Percentiles rank a stretch among this genome's conserved stretches.
Evolutionary conservation across 2,329 filamentous ascomycete species (phyloP).

Genomic region (Venturiaceae sp.): DNA sequence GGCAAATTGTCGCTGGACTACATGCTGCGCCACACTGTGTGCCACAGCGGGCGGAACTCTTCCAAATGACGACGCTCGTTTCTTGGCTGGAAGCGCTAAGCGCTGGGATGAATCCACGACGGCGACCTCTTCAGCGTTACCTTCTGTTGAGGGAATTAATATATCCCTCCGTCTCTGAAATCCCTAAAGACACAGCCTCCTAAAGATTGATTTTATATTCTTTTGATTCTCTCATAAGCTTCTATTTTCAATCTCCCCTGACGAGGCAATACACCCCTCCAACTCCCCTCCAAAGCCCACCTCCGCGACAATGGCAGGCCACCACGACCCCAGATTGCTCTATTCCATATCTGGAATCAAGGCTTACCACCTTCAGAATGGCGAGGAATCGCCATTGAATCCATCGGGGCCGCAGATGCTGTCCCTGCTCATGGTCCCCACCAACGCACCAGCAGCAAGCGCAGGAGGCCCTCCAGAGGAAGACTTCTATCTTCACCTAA

Average conservation of each 20-base stretch:
- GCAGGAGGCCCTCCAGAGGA: slow-evolving; percentile 44
- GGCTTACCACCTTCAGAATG: slow-evolving; percentile 85
- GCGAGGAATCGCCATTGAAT: slow-evolving; percentile 73
- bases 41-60: no score
- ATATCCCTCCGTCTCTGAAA: neutral
- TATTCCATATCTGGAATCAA: slow-evolving; percentile 69
- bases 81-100: no score
- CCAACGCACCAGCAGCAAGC: slow-evolving; percentile 57
- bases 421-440: slow-evolving; percentile 92
- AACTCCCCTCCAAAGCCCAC: neutral
- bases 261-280: neutral
- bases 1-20: no score
- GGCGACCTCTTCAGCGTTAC: neutral
- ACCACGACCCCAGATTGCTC: slow-evolving; percentile 46
- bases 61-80: no score
- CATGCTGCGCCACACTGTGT: no score
- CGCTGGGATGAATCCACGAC: neutral
- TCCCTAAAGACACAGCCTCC: neutral
- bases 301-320: slow-evolving; percentile 20
- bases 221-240: neutral
- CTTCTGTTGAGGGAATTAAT: neutral
- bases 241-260: neutral
- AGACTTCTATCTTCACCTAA: slow-evolving; percentile 94
- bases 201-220: neutral
- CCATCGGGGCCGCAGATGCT: slow-evolving; percentile 81